Evolutionary conservation across 768 basidiomycete genomes (phyloP).

Genomic region (Calocybe gangraenosa): DNA sequence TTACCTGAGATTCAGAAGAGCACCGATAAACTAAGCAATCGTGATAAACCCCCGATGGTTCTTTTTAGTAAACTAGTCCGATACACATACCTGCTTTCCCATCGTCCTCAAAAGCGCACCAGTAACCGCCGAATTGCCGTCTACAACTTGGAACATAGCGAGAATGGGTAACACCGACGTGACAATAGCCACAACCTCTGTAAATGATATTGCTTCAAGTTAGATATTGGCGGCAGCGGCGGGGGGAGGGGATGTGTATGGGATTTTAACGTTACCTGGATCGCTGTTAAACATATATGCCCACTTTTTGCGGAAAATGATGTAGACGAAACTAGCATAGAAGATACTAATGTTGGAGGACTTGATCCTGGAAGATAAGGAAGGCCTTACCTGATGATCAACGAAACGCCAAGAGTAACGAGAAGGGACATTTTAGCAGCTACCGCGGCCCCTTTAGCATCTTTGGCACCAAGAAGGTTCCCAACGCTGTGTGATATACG

Average conservation of each 20-base stretch:
- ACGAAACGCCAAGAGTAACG: constrained; percentile 33
- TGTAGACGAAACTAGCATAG: constrained; percentile 40
- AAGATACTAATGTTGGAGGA: too few species aligned
- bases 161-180: constrained; percentile 70
- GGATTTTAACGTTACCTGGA: constrained; percentile 39
- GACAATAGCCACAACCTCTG: constrained; percentile 54
- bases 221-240: background rate
- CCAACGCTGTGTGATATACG: constrained; percentile 5
- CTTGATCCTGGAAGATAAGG: too few species aligned
- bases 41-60: too few species aligned
- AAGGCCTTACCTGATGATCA: background rate
- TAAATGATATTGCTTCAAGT: background rate
- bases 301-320: constrained; percentile 61
- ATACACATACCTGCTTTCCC: constrained; percentile 58
- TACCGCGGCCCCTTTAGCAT: constrained; percentile 6
- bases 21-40: too few species aligned
- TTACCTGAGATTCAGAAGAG: too few species aligned
- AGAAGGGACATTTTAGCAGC: constrained; percentile 51
- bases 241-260: too few species aligned
- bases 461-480: constrained; percentile 9
- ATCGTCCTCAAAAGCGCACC: constrained; percentile 77
- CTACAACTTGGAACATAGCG: constrained; percentile 78
- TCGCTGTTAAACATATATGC: constrained; percentile 72
- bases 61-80: too few species aligned
- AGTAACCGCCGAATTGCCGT: constrained; percentile 61